Base-by-base conservation (phyloP, 2,329 filamentous ascomycete species). In the Claviceps sp. region DNA sequence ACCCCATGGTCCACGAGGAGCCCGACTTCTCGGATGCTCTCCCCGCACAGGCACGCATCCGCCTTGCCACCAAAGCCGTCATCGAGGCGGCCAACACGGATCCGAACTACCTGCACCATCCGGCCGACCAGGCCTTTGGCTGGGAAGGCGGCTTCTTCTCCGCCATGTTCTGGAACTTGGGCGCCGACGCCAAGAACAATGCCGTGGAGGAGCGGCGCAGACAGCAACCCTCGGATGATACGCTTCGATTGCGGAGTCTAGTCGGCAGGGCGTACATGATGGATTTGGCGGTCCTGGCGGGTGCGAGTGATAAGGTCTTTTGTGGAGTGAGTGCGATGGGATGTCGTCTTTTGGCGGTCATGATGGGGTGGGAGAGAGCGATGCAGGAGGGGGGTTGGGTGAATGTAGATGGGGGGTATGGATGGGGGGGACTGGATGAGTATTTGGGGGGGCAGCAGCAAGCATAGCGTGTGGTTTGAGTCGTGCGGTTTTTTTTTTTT, bases 121-220 rank as follows among this genome's bases (percentile, higher is more conserved):
- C 86, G 63, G 76, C 86, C 38, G 86, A 89, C 54, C 84, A 89
- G 62, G 78, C 82, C 1, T 82, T 87, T 42, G 89, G 88, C 34
- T 94, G 88, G 88, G 88, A 94, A 64, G 88, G 89, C 18, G 89
- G 89, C 1, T 95, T 94, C 72, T 94, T 85, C 67, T 77, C 78
- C 14, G 78, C 81, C 60, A 83, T 93, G 68, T 94, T 94, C 67
- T 90, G 85, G 80, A 84, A 82, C 49, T 72, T 94, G 1, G 89
- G 86, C 4, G 46, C 66, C 56, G 52, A 72, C 65, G 60, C 71
- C 66, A 67, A 62, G 56, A 68, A 68, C 53, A 70, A 69, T 49
- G 68, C 65, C 14, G 66, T 52, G 36, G 60, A 61, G 48, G 54
- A 61, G 8, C 56, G 54, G 58, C 44, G 56, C 58, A 54, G 53